A percentile compares a stretch with the other conserved stretches of the same genome.
These are phyloP conservation scores for Fusarium robinianum DNA, from an alignment of 2,329 filamentous ascomycete genomes.

Conservation along the genomic window DNA sequence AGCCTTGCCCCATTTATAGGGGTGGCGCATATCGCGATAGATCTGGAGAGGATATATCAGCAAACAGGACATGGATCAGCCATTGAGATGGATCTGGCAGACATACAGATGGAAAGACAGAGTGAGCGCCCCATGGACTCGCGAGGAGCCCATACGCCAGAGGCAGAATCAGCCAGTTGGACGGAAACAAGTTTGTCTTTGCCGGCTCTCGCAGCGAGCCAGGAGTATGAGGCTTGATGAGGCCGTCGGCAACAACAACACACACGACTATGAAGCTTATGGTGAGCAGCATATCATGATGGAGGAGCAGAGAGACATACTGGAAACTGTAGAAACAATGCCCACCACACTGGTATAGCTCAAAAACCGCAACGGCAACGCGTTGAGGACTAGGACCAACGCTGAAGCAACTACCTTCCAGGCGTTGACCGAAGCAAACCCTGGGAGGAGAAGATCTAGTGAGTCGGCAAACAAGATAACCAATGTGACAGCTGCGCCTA, in stretches of 20 bases:
- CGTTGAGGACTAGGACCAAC: conserved; percentile 79
- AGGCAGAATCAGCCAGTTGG: conserved; percentile 84
- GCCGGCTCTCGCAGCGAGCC: conserved; percentile 85
- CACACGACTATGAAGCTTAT: conserved; percentile 65
- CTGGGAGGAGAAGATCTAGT: conserved; percentile 76
- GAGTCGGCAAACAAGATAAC: conserved; percentile 94
- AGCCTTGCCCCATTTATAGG: conserved; percentile 76
- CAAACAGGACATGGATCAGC: no score
- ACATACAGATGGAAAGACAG: conserved; percentile 76
- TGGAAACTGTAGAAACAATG: conserved; percentile 87
- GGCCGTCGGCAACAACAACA: conserved; percentile 82
- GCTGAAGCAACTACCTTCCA: conserved; percentile 89
- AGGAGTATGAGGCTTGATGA: conserved; percentile 76
- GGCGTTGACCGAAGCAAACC: conserved; percentile 62
- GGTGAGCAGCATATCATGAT: conserved; percentile 6
- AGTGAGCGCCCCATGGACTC: conserved; percentile 69
- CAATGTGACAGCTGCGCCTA: conserved; percentile 87
- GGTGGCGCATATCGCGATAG: conserved; percentile 70
- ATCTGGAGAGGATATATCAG: no score
- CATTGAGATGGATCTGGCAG: conserved; percentile 61
- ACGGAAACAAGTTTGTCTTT: conserved; percentile 78
- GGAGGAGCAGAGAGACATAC: conserved; percentile 56
- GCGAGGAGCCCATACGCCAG: conserved; percentile 89
- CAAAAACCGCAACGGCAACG: conserved; percentile 79
- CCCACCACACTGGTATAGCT: conserved; percentile 92